Evolutionary conservation across 73 alveolate species (phyloP), one percentile per base, ranked within the genome.

Genomic region (Paramecium octaurelia): DNA sequence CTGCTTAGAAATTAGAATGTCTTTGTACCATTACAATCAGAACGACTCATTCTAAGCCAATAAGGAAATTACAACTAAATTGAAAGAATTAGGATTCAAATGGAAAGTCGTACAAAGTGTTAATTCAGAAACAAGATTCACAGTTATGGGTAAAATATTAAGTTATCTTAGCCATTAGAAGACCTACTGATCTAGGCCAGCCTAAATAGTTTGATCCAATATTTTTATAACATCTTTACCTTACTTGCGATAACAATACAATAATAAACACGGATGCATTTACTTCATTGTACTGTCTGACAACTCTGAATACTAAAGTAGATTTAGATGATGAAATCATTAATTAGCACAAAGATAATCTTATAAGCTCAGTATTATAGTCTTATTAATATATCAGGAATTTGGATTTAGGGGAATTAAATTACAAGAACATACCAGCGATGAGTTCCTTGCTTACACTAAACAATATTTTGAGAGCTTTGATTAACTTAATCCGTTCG

Each of bases 51-150:
- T 73, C 21, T 34, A 73, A 73, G 87, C 87, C 18, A 73, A 73
- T 38, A 73, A 73, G 59, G 87, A 73, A 36, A 35, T 73, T 21
- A 73, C 87, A 12, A 12, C 59, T 4, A 73, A 73, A 36, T 73
- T 73, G 38, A 73, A 73, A 73, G 87, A 73, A 73, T 40, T 73
- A 36, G 87, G 87, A 12, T 73, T 73, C 10, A 73, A 73, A 35
- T 73, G 87, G 87, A 73, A 73, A 73, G 59, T 36, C 1, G 87
- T 73, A 12, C 40, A 73, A 18, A 73, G 87, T 73, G 87, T 73
- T 5, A 73, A 38, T 38, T 73, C 87, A 3, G 87, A 73, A 35
- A 73, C 46, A 3, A 73, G 87, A 73, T 73, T 73, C 18, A 73
- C 87, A 16, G 87, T 73, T 0, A 73, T 73, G 87, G 84, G 84